A percentile compares a stretch with the other conserved stretches of the same genome.
These are phyloP conservation scores for Geranium brycei DNA, from an alignment of 345 rosid genomes.

Conservation along the genomic window DNA sequence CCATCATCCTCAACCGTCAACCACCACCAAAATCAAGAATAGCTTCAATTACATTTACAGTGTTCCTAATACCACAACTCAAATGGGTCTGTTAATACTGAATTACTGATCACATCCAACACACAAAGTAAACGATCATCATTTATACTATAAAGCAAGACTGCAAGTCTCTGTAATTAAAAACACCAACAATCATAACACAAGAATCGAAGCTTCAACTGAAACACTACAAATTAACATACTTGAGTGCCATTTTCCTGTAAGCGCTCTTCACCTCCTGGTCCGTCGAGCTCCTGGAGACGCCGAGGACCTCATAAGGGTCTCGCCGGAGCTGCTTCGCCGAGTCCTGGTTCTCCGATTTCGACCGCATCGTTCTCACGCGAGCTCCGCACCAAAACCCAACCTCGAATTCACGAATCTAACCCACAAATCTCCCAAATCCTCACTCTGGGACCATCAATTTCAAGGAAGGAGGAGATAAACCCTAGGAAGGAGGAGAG, in stretches of 20 bases:
- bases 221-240: conserved; percentile 8
- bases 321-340: conserved; percentile 72
- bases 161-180: too few species aligned
- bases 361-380: conserved; percentile 41
- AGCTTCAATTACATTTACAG: neutral
- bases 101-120: too few species aligned
- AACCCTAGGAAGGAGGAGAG: neutral
- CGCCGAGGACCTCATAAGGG: conserved; percentile 80
- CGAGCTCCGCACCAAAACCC: neutral
- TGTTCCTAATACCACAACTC: too few species aligned
- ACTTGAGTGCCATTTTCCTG: conserved; percentile 95
- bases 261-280: conserved; percentile 88
- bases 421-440: neutral
- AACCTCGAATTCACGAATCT: neutral
- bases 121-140: too few species aligned
- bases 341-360: conserved; percentile 58
- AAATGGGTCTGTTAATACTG: too few species aligned
- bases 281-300: conserved; percentile 66
- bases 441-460: too few species aligned
- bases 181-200: too few species aligned
- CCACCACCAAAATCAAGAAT: neutral
- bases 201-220: neutral
- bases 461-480: neutral
- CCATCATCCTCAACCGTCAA: neutral
- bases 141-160: too few species aligned